Evolutionary conservation across 352 stramenopile genomes (phyloP).

Genomic region (Pythium inflatum): DNA sequence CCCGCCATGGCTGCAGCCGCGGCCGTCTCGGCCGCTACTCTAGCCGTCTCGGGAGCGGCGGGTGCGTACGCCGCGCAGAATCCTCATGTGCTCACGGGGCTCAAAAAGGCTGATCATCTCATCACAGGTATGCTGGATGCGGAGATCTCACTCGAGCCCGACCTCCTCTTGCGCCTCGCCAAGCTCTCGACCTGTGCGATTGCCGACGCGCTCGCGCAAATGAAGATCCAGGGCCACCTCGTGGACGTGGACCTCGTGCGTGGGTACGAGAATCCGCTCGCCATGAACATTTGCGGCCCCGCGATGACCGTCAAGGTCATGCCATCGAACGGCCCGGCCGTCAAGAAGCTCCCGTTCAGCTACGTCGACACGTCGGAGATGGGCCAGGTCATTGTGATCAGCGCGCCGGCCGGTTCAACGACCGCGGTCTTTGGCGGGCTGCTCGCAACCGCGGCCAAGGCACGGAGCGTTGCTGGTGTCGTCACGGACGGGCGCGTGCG

Average conservation of each 20-base stretch:
- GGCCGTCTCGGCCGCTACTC: slow-evolving; percentile 32
- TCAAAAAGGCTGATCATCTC: slow-evolving; percentile 62
- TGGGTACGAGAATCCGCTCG: slow-evolving; percentile 56
- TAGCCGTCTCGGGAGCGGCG: slow-evolving; percentile 36
- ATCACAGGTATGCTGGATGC: slow-evolving; percentile 70
- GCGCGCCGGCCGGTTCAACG: slow-evolving; percentile 51
- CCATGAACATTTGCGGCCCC: slow-evolving; percentile 76
- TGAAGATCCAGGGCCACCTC: slow-evolving; percentile 81
- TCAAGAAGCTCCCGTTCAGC: slow-evolving; percentile 74
- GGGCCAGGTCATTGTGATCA: slow-evolving; percentile 83
- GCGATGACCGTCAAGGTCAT: slow-evolving; percentile 80
- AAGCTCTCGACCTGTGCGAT: slow-evolving; percentile 85
- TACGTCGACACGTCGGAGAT: slow-evolving; percentile 79
- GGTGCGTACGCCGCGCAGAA: slow-evolving; percentile 41
- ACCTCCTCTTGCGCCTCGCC: slow-evolving; percentile 67
- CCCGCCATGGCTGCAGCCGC: slow-evolving; percentile 31
- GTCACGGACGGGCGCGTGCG: slow-evolving; percentile 79
- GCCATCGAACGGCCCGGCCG: slow-evolving; percentile 56
- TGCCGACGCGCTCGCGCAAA: slow-evolving; percentile 72
- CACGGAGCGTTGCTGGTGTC: slow-evolving; percentile 60
- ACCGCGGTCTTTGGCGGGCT: slow-evolving; percentile 75
- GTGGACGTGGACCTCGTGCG: slow-evolving; percentile 75
- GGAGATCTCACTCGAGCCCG: slow-evolving; percentile 63
- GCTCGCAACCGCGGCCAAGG: slow-evolving; percentile 73
- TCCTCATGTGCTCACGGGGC: slow-evolving; percentile 39